phyloP scores from a whole-genome alignment of 2,329 filamentous ascomycete species.

The Talaromyces sp. region DNA sequence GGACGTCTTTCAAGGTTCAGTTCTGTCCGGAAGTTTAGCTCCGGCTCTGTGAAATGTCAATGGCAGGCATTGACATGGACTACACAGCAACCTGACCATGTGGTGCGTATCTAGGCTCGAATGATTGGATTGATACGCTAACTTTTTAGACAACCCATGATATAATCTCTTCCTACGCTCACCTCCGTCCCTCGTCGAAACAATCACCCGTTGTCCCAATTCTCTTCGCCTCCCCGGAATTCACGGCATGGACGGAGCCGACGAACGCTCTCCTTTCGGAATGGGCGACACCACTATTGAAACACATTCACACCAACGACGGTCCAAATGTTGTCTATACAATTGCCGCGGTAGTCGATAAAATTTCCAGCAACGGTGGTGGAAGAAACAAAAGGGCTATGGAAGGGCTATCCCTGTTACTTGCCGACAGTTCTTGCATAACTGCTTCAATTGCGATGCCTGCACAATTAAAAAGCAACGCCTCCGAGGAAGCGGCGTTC shows the following conservation, averaged over 20 bases:
- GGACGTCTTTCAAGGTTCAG: background rate
- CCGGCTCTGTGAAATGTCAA: background rate
- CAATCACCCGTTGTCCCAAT: constrained; percentile 27
- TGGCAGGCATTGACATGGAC: constrained; percentile 16
- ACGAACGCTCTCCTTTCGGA: constrained; percentile 30
- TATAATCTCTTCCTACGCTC: constrained; percentile 22
- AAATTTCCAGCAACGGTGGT: constrained; percentile 23
- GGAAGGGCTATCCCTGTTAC: constrained; percentile 37
- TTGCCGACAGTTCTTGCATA: constrained; percentile 26
- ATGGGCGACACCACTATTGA: constrained; percentile 29
- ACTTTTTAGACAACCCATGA: constrained; percentile 13
- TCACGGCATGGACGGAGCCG: constrained; percentile 38
- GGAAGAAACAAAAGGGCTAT: constrained; percentile 20
- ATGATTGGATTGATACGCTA: background rate
- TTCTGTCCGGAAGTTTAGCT: background rate
- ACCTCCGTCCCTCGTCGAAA: constrained; percentile 18
- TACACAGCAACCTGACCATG: background rate
- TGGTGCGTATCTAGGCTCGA: constrained; percentile 18
- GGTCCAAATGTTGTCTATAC: constrained; percentile 25
- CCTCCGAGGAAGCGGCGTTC: constrained; percentile 33
- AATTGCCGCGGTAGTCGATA: constrained; percentile 38
- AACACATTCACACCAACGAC: constrained; percentile 19
- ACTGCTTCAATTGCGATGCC: constrained; percentile 30
- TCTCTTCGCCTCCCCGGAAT: constrained; percentile 37
- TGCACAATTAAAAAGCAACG: constrained; percentile 29